Evolutionary conservation across 2,329 filamentous ascomycete genomes (phyloP), one percentile per base, ranked within the genome.

Genomic region (Colletotrichum sublineola): DNA sequence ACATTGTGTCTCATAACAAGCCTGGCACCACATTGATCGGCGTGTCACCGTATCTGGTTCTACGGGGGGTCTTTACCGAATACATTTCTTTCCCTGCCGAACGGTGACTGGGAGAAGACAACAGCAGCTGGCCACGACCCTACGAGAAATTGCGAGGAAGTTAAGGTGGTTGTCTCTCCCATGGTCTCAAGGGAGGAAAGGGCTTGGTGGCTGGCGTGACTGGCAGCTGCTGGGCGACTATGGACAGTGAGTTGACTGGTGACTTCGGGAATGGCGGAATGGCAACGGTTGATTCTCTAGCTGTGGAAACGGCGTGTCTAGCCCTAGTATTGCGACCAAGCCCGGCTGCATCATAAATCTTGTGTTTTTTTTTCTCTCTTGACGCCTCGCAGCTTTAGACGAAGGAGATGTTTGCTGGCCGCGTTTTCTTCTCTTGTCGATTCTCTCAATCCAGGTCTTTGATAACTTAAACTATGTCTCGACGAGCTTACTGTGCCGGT

Each of bases 321-420:
- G 76, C 80, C 80, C 79, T 76, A 79, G 79, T 79, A 79, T 80
- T 80, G 79, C 78, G 78, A 81, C 79, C 81, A 83, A 60, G 69
- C 50, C 67, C 79, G 79, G 79, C 81, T 84, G 84, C 82, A 83
- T 84, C 80, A 84, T 85, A 84, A 80, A 85, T 84, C 80, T 83
- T 84, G 81, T 84, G 77, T 62, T 42, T 71, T 71, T 73, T 83
- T 84, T 84, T 83, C 76, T 78, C 79, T 80, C 79, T 80, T 76
- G 75, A 77, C 77, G 76, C 77, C 77, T 79, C 75, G 76, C 78
- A 77, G 79, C 75, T 76, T 80, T 81, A 80, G 80, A 81, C 77
- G 79, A 81, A 80, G 80, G 78, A 80, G 79, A 80, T 78, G 67
- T 71, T 71, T 73, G 42, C 52, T 62, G 67, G 56, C 71, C 60